Evolutionary conservation across 2,329 filamentous ascomycete species (phyloP).

Genomic region (Apiospora koreana): DNA sequence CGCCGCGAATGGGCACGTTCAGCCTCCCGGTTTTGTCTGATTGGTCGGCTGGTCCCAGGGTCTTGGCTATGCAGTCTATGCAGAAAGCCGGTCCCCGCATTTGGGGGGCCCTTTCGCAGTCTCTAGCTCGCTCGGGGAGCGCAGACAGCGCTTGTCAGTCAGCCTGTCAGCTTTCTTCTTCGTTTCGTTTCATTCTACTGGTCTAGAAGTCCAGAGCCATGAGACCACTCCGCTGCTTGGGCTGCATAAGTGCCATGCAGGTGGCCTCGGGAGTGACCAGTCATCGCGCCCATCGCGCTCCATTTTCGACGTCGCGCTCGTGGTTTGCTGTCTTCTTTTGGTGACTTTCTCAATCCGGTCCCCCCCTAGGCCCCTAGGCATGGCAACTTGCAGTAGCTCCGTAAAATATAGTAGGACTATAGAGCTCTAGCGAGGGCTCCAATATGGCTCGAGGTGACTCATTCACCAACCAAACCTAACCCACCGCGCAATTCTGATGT

Average conservation of each 20-base stretch:
- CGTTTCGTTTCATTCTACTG: constrained; percentile 30
- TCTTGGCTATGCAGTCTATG: constrained; percentile 4
- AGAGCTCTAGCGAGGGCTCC: constrained; percentile 24
- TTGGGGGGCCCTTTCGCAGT: background rate
- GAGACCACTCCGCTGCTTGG: constrained; percentile 25
- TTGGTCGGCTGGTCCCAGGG: background rate
- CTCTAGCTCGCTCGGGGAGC: background rate
- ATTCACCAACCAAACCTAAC: constrained; percentile 32
- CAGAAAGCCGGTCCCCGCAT: constrained; percentile 6
- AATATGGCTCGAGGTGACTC: constrained; percentile 23
- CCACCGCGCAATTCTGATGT: constrained; percentile 29
- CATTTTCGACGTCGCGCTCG: constrained; percentile 29
- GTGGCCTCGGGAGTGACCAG: constrained; percentile 27
- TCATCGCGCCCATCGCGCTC: constrained; percentile 33
- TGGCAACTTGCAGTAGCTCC: constrained; percentile 27
- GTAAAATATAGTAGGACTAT: constrained; percentile 3
- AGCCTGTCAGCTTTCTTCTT: constrained; percentile 23
- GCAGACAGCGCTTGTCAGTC: background rate
- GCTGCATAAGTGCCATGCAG: constrained; percentile 25
- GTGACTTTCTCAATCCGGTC: background rate
- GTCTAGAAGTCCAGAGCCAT: constrained; percentile 23
- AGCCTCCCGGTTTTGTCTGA: constrained; percentile 24
- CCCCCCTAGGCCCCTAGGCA: constrained; percentile 19
- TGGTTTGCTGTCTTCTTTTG: constrained; percentile 20
- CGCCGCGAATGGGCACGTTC: constrained; percentile 19